Percentiles rank a stretch among this genome's conserved stretches.
Evolutionary conservation across 176 grass and related monocot genomes (phyloP).

Genomic region (Aechmea fasciata): DNA sequence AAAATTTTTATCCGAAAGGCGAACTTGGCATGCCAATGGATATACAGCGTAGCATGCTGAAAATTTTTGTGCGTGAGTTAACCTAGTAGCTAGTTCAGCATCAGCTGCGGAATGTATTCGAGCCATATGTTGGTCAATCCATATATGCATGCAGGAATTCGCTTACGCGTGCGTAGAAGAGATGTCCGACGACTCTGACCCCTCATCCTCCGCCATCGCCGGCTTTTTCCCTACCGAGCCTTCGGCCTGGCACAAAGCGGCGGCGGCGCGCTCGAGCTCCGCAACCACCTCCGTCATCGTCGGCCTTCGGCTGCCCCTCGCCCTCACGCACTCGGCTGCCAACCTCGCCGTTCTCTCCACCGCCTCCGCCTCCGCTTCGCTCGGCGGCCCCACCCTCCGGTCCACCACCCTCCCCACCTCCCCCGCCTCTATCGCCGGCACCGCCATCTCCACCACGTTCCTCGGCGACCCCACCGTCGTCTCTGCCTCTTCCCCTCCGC

Average conservation of each 20-base stretch:
- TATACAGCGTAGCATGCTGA: too few species aligned
- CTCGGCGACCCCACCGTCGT: conserved; percentile 22
- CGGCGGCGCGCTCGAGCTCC: conserved; percentile 60
- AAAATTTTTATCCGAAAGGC: neutral
- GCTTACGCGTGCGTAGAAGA: conserved; percentile 31
- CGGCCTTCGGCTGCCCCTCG: conserved; percentile 37
- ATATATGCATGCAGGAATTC: too few species aligned
- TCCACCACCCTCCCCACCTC: conserved; percentile 35
- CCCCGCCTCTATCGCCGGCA: conserved; percentile 36
- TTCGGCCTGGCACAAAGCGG: conserved; percentile 31
- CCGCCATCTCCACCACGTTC: conserved; percentile 69
- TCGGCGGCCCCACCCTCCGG: conserved; percentile 28
- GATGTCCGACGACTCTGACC: conserved; percentile 32
- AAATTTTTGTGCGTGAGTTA: too few species aligned
- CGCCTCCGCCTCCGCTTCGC: conserved; percentile 44
- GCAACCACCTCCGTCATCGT: conserved; percentile 66
- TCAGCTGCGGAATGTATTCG: too few species aligned
- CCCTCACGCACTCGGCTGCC: conserved; percentile 55
- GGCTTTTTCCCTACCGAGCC: neutral
- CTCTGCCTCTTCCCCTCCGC: neutral
- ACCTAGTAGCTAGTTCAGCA: too few species aligned
- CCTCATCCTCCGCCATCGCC: neutral
- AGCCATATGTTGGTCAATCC: too few species aligned
- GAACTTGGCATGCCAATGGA: too few species aligned
- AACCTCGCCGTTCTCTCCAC: conserved; percentile 43